phyloP scores from a whole-genome alignment of 306 rosid genomes.

The Quercus cerris region DNA sequence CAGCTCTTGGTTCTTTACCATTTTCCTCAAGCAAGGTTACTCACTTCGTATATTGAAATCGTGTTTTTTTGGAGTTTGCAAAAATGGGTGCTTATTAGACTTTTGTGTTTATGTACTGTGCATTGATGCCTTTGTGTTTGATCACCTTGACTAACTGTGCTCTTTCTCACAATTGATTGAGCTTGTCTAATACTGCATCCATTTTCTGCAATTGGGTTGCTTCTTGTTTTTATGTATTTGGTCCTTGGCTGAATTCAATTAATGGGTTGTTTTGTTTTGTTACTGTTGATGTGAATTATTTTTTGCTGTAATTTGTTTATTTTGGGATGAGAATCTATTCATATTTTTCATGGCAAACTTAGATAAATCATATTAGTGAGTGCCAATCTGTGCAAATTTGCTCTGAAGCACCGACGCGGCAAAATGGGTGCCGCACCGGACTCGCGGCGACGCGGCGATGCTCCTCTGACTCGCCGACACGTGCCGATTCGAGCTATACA shows the following conservation, averaged over 20 bases:
- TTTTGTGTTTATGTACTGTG: neutral
- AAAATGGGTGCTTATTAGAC: neutral
- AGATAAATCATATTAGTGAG: neutral
- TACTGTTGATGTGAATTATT: neutral
- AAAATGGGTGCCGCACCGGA: too few species aligned
- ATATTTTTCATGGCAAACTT: neutral
- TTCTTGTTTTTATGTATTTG: neutral
- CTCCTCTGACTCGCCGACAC: too few species aligned
- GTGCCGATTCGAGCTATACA: too few species aligned
- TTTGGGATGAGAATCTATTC: neutral
- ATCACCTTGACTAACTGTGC: neutral
- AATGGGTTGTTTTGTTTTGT: neutral
- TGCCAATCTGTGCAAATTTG: neutral
- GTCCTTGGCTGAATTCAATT: neutral
- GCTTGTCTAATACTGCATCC: neutral
- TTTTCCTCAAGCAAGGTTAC: neutral
- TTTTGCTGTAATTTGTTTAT: neutral
- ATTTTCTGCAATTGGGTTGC: neutral
- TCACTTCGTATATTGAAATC: neutral
- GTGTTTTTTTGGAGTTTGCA: neutral
- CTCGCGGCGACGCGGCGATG: too few species aligned
- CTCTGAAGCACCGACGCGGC: too few species aligned
- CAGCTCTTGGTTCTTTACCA: conserved; percentile 20
- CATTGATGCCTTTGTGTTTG: neutral
- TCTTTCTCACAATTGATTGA: neutral